These are phyloP conservation scores for Spathaspora sp. DNA, from an alignment of 805 yeast genomes.

Conservation along the genomic window DNA sequence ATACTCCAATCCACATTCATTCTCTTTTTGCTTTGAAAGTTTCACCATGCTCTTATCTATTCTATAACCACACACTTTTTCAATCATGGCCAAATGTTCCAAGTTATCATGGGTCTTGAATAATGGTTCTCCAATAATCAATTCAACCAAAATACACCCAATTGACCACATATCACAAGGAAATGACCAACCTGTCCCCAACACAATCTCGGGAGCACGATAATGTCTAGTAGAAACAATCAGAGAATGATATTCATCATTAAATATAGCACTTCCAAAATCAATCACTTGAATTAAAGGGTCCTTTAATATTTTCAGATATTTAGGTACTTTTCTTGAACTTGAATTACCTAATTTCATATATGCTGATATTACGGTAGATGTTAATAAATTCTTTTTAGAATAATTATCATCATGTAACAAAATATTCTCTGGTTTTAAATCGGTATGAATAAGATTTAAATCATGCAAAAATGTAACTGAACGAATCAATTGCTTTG, in stretches of 20 bases:
- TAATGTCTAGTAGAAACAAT: conserved; percentile 95
- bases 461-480: conserved; percentile 89
- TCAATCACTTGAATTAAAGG: conserved; percentile 89
- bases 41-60: conserved; percentile 44
- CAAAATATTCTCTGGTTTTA: conserved; percentile 92
- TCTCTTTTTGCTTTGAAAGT: conserved; percentile 28
- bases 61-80: conserved; percentile 60
- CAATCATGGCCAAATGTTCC: conserved; percentile 95
- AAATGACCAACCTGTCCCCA: conserved; percentile 95
- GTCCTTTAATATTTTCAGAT: conserved; percentile 54
- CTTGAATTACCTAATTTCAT: conserved; percentile 16
- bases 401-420: conserved; percentile 51
- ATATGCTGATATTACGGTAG: conserved; percentile 32
- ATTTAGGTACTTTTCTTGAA: conserved; percentile 25
- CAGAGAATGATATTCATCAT: conserved; percentile 89
- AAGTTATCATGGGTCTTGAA: conserved; percentile 93
- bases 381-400: conserved; percentile 32
- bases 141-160: conserved; percentile 89
- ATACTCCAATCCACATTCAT: conserved; percentile 39
- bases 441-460: conserved; percentile 89
- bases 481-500: conserved; percentile 78
- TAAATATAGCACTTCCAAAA: conserved; percentile 94
- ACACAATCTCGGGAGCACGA: conserved; percentile 92
- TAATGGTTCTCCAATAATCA: conserved; percentile 89
- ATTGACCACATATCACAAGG: conserved; percentile 98